Evolutionary conservation across 306 rosid genomes (phyloP).

Genomic region (Trifolium fragiferum): DNA sequence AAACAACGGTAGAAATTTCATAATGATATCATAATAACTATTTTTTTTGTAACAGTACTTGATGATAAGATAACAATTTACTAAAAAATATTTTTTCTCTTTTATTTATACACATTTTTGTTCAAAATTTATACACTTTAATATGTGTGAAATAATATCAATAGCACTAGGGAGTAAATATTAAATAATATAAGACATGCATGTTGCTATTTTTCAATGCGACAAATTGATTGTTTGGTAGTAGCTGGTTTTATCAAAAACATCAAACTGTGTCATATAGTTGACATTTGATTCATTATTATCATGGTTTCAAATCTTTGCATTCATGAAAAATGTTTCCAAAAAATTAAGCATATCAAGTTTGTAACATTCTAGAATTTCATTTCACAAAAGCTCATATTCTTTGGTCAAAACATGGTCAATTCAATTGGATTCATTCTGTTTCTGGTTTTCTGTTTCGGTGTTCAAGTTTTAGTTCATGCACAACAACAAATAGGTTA

Average conservation of each 20-base stretch:
- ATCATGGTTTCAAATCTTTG: background rate
- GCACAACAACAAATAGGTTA: slow-evolving; percentile 65
- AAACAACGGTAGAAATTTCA: too few species aligned
- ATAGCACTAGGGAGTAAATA: background rate
- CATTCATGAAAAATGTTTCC: slow-evolving; percentile 9
- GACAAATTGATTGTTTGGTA: background rate
- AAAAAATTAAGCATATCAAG: background rate
- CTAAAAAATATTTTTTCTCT: too few species aligned
- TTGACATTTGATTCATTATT: slow-evolving; percentile 24
- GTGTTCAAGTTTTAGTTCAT: slow-evolving; percentile 40
- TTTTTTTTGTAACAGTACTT: too few species aligned
- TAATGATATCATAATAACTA: too few species aligned
- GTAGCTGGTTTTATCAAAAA: slow-evolving; percentile 36
- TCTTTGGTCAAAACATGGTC: slow-evolving; percentile 34
- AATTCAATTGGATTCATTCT: slow-evolving; percentile 35
- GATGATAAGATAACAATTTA: too few species aligned
- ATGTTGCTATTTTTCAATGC: background rate
- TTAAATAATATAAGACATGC: background rate
- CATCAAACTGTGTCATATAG: background rate
- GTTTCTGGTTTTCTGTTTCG: slow-evolving; percentile 30
- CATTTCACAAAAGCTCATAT: background rate
- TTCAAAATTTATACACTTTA: too few species aligned
- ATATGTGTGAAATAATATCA: too few species aligned
- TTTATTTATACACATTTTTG: too few species aligned
- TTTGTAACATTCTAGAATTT: slow-evolving; percentile 12